Conservation (phyloP, 2,329 filamentous ascomycete species). For the Lecanoromycetidae sp. region DNA sequence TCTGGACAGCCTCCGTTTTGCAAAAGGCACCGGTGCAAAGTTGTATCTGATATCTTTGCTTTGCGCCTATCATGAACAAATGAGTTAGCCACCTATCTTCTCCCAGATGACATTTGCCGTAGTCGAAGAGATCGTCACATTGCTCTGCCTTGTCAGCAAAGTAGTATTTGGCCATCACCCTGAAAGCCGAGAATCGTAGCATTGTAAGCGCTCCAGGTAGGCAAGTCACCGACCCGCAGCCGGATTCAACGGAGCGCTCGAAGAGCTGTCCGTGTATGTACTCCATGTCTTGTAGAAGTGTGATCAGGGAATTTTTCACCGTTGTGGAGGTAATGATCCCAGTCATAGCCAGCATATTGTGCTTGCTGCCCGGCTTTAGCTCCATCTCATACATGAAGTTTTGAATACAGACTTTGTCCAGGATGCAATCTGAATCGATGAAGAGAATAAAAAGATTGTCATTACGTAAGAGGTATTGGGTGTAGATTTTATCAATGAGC, state of each 20-base stretch:
- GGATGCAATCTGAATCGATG: constrained; percentile 92
- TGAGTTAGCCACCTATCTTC: constrained; percentile 97
- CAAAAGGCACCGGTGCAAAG: constrained; percentile 97
- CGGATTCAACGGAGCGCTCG: constrained; percentile 88
- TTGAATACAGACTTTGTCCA: constrained; percentile 82
- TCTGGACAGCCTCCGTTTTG: constrained; percentile 94
- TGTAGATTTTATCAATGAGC: constrained; percentile 86
- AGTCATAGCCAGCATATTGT: constrained; percentile 94
- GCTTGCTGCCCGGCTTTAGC: constrained; percentile 78
- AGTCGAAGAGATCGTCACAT: constrained; percentile 92
- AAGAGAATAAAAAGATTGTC: constrained; percentile 93
- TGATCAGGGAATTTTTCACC: constrained; percentile 75
- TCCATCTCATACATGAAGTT: constrained; percentile 99
- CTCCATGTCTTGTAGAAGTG: constrained; percentile 92
- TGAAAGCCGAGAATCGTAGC: constrained; percentile 88
- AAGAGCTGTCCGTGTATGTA: constrained; percentile 96
- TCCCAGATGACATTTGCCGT: constrained; percentile 85
- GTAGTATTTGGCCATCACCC: constrained; percentile 95
- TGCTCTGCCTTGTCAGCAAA: constrained; percentile 95
- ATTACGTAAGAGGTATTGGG: constrained; percentile 70
- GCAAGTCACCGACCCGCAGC: constrained; percentile 87
- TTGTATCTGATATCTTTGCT: constrained; percentile 87
- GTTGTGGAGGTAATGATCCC: constrained; percentile 94
- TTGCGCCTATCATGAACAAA: constrained; percentile 95
- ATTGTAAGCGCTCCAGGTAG: constrained; percentile 91